Evolutionary conservation across 2,329 filamentous ascomycete genomes (phyloP), one percentile per base, ranked within the genome.

Genomic region (Rutstroemia sp.): DNA sequence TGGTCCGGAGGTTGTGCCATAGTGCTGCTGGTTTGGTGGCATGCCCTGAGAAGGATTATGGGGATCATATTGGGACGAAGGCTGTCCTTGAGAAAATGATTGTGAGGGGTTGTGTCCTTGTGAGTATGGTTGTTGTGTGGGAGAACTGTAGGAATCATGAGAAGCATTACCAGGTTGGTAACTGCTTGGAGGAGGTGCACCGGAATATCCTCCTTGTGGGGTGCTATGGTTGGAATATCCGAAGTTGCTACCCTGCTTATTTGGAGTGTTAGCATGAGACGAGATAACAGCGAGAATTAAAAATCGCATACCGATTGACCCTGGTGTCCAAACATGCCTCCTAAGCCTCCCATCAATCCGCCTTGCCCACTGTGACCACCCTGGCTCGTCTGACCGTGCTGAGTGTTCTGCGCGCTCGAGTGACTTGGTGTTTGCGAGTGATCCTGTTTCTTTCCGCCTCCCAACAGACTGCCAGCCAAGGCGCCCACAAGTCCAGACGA

Each of bases 171-270:
- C 55, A 27, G 75, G 71, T 63, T 84, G 79, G 67, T 86, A 86
- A 6, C 80, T 78, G 14, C 77, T 70, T n/a, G 82, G 79, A 12
- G 86, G 86, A 41, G 84, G 81, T 56, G 80, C 75, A 55, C 83
- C 85, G 47, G 65, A 58, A 74, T 88, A 89, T 39, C 76, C 75
- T 46, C 79, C 78, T 59, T 76, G 30, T 3, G 30, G 69, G 45
- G 78, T 60, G 21, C 75, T 60, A 21, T 75, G 69, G 64, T 79
- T 79, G 21, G 81, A 82, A 69, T 87, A 87, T 34, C 83, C 85
- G 67, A 80, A 89, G 65, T 78, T 80, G 61, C 82, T 77, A 58
- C 73, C 73, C 58, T 68, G 59, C 58, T 66, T 2, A 37, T 41
- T 49, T 30, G 14, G 51, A 46, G 37, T 14, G 34, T 60, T 48